These are phyloP conservation scores for Mrakia blollopis DNA, from an alignment of 768 basidiomycete genomes.

Conservation along the genomic window DNA sequence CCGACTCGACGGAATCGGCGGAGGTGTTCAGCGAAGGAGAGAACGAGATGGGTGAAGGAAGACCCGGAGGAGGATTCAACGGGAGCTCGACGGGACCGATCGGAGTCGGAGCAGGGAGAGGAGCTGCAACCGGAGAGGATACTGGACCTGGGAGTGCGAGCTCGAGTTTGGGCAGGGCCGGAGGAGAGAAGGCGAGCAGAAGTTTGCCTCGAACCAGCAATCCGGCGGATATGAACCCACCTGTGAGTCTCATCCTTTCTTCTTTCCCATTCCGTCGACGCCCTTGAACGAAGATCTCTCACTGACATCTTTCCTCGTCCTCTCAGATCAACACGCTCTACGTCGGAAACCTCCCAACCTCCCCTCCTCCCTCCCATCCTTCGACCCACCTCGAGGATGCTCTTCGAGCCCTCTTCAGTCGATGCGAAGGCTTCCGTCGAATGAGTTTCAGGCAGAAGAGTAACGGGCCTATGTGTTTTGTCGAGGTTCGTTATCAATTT, in stretches of 20 bases:
- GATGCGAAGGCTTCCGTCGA: conserved; percentile 78
- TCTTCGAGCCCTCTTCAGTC: conserved; percentile 72
- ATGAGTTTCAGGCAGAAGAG: conserved; percentile 93
- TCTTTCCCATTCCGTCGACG: background rate
- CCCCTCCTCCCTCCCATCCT: conserved; percentile 60
- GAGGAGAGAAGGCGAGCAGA: conserved; percentile 3
- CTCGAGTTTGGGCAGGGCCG: conserved; percentile 25
- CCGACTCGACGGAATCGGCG: background rate
- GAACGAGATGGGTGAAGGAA: conserved; percentile 12
- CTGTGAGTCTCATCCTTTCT: conserved; percentile 51
- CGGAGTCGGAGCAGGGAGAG: background rate
- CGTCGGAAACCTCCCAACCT: conserved; percentile 92
- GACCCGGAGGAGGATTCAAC: background rate
- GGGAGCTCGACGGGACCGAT: background rate
- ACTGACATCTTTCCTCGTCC: conserved; percentile 9
- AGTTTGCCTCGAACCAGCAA: conserved; percentile 38
- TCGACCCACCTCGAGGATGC: conserved; percentile 80
- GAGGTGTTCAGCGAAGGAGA: conserved; percentile 16
- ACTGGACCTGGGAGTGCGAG: conserved; percentile 22
- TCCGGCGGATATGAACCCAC: conserved; percentile 83
- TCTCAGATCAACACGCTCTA: conserved; percentile 91
- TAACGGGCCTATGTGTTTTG: conserved; percentile 99
- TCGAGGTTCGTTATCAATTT: conserved; percentile 63
- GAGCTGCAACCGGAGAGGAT: background rate
- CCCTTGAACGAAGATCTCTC: background rate